These are phyloP conservation scores for Fusarium decemcellulare DNA, from an alignment of 2,329 filamentous ascomycete species.

Conservation along the genomic window DNA sequence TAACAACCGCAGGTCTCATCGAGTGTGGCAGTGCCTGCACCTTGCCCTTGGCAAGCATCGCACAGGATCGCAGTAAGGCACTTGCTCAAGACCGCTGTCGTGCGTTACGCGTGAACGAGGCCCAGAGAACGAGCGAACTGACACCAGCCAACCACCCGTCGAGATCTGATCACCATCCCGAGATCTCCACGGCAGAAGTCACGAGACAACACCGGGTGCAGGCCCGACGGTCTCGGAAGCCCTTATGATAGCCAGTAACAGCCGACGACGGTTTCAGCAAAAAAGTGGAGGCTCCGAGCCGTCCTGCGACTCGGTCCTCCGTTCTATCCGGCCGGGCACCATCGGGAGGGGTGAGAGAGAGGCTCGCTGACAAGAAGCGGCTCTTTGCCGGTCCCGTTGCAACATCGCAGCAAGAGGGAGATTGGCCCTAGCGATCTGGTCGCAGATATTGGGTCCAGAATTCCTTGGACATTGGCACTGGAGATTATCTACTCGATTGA, in stretches of 20 bases:
- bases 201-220: constrained; percentile 28
- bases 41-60: constrained; percentile 36
- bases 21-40: constrained; percentile 46
- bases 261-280: neutral
- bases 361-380: constrained; percentile 7
- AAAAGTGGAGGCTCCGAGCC: constrained; percentile 22
- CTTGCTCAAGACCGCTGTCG: constrained; percentile 14
- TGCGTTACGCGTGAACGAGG: constrained; percentile 30
- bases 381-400: constrained; percentile 26
- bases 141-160: constrained; percentile 31
- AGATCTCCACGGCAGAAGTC: constrained; percentile 36
- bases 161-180: constrained; percentile 42
- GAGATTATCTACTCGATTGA: constrained; percentile 17
- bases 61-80: constrained; percentile 20
- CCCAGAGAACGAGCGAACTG: constrained; percentile 12
- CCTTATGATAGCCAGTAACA: constrained; percentile 11
- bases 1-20: constrained; percentile 40
- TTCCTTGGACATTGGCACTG: constrained; percentile 10
- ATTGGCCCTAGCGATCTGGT: constrained; percentile 10
- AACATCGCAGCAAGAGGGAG: constrained; percentile 5
- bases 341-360: constrained; percentile 7
- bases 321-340: constrained; percentile 14
- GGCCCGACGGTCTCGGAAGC: neutral
- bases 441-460: constrained; percentile 11
- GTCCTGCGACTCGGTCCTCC: constrained; percentile 24